Conservation (phyloP, 805 yeast species). For the Metschnikowia rubicola region DNA sequence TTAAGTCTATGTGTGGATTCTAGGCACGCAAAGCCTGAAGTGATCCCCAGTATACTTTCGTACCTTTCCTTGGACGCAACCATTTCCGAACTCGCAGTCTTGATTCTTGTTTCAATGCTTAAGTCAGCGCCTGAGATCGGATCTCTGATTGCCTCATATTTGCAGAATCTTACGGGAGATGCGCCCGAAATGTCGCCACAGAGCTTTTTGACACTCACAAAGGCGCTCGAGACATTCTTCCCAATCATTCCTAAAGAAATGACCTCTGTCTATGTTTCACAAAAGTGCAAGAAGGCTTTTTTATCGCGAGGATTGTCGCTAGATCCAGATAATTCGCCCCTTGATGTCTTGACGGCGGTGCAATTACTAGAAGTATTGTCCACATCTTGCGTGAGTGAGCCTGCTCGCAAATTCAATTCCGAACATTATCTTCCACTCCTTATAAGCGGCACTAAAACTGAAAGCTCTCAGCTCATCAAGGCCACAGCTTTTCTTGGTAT, state of each 20-base stretch:
- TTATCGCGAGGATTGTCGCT: constrained; percentile 8
- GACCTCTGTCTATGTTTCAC: constrained; percentile 11
- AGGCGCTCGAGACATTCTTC: constrained; percentile 13
- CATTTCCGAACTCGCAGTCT: not conserved
- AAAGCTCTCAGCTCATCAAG: not conserved
- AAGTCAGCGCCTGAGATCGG: not conserved
- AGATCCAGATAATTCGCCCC: constrained; percentile 4
- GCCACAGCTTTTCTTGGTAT: constrained; percentile 16
- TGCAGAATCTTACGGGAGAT: not conserved
- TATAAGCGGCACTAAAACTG: constrained; percentile 10
- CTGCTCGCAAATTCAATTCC: constrained; percentile 17
- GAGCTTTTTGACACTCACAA: constrained; percentile 1
- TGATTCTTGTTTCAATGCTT: not conserved
- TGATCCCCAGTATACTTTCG: constrained; percentile 2
- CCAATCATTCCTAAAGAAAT: constrained; percentile 12
- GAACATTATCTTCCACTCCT: constrained; percentile 12
- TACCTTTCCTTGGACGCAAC: not conserved
- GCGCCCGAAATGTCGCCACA: not conserved
- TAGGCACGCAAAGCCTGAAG: not conserved
- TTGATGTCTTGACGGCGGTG: constrained; percentile 9
- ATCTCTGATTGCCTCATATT: not conserved
- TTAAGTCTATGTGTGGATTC: constrained; percentile 1
- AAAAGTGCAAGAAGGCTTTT: constrained; percentile 10
- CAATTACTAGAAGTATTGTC: constrained; percentile 12
- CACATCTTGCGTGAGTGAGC: constrained; percentile 14